Conservation (phyloP, 1,139 yeast species). For the Blastobotrys capitulatus region DNA sequence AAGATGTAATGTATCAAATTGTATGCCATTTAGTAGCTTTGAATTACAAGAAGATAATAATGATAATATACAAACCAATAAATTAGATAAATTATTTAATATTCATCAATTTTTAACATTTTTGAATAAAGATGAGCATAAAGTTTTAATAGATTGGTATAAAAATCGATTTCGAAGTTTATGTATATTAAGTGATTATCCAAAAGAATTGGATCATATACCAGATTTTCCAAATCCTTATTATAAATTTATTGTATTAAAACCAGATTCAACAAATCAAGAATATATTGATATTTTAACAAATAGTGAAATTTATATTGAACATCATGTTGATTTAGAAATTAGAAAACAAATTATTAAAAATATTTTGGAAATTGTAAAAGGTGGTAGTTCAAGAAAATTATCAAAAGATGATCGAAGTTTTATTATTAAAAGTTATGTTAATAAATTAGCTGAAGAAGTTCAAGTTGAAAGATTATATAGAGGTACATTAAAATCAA, state of each 20-base stretch:
- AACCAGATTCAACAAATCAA: slow-evolving; percentile 40
- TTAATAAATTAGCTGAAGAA: slow-evolving; percentile 48
- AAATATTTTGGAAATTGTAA: slow-evolving; percentile 28
- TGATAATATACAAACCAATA: slow-evolving; percentile 29
- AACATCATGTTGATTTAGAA: slow-evolving; percentile 38
- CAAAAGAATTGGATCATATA: slow-evolving; percentile 30
- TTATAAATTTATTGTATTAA: slow-evolving; percentile 39
- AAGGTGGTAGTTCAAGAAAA: slow-evolving; percentile 13
- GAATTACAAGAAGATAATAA: background rate
- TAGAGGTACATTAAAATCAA: slow-evolving; percentile 26
- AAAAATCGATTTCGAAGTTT: slow-evolving; percentile 60
- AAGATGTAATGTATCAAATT: slow-evolving; percentile 40
- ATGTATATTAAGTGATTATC: slow-evolving; percentile 48
- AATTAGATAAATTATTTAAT: slow-evolving; percentile 52
- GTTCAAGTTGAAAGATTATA: slow-evolving; percentile 61
- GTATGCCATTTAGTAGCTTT: background rate
- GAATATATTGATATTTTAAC: slow-evolving; percentile 40
- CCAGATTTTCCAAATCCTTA: slow-evolving; percentile 25
- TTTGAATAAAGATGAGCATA: slow-evolving; percentile 48
- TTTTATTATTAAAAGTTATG: slow-evolving; percentile 43
- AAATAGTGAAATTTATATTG: slow-evolving; percentile 46
- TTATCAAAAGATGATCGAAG: slow-evolving; percentile 42
- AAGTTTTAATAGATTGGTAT: slow-evolving; percentile 57
- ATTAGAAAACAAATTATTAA: slow-evolving; percentile 35
- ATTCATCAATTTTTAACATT: slow-evolving; percentile 39